Evolutionary conservation across 805 yeast species (phyloP).

Genomic region (Jamesozyma jinghongensis): DNA sequence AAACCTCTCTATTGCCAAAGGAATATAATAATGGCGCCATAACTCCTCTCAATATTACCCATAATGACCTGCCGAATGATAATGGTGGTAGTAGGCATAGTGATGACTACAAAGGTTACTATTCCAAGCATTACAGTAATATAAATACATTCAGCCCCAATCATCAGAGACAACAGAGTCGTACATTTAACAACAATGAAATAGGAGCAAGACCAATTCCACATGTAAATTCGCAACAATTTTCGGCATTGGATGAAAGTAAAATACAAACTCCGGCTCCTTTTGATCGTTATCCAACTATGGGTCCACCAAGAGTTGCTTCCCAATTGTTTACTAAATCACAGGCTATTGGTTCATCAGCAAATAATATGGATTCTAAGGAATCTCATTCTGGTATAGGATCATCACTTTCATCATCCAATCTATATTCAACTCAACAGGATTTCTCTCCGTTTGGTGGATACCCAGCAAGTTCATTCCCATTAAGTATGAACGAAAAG

Average conservation of each 20-base stretch:
- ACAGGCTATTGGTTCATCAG: conserved; percentile 1
- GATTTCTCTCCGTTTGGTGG: conserved; percentile 93
- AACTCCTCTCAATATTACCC: not conserved
- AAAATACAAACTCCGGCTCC: conserved; percentile 38
- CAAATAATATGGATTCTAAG: not conserved
- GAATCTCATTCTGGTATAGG: conserved; percentile 21
- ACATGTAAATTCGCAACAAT: not conserved
- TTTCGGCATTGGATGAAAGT: conserved; percentile 1
- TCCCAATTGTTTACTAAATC: conserved; percentile 34
- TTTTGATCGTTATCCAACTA: conserved; percentile 60
- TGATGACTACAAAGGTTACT: conserved; percentile 27
- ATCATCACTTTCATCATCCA: conserved; percentile 29
- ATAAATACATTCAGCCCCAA: conserved; percentile 4
- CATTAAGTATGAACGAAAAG: conserved; percentile 81
- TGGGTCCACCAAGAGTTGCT: conserved; percentile 49
- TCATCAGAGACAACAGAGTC: not conserved
- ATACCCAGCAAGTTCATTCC: conserved; percentile 90
- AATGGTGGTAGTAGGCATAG: conserved; percentile 1
- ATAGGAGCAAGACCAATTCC: conserved; percentile 3
- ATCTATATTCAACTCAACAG: conserved; percentile 32
- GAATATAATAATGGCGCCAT: not conserved
- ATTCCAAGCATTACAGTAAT: conserved; percentile 13
- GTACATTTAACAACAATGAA: not conserved
- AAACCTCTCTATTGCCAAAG: conserved; percentile 20
- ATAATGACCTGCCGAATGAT: not conserved